A percentile compares a stretch with the other conserved stretches of the same genome.
phyloP scores from a whole-genome alignment of 169 alveolate species.

The Plasmodium chabaudi region DNA sequence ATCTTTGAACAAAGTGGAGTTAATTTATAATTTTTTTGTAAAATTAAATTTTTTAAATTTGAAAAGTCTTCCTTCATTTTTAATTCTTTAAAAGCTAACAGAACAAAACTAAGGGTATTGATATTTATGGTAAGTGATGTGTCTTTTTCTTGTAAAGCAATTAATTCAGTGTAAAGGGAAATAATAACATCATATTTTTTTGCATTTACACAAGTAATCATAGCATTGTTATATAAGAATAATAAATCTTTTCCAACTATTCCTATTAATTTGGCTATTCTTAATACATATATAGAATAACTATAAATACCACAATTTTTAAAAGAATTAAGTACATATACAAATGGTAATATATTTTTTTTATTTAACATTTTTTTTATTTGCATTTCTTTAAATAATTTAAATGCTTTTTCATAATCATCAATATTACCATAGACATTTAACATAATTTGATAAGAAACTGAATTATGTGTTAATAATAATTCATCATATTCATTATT shows the following conservation, averaged over 20 bases:
- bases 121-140: conserved; percentile 29
- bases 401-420: conserved; percentile 67
- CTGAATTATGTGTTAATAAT: conserved; percentile 29
- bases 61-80: conserved; percentile 62
- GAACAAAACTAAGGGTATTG: conserved; percentile 64
- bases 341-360: conserved; percentile 55
- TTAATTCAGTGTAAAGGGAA: conserved; percentile 66
- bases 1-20: conserved; percentile 66
- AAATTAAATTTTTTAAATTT: conserved; percentile 46
- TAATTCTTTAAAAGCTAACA: conserved; percentile 67
- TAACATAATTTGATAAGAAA: conserved; percentile 39
- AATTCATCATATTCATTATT: conserved; percentile 74
- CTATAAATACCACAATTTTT: conserved; percentile 75
- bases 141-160: conserved; percentile 53
- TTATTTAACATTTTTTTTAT: conserved; percentile 51
- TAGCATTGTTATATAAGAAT: conserved; percentile 54
- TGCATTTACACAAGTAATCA: conserved; percentile 37
- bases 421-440: conserved; percentile 43
- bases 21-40: conserved; percentile 71
- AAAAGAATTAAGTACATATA: conserved; percentile 42
- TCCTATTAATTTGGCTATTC: conserved; percentile 43
- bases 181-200: conserved; percentile 68
- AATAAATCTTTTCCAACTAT: conserved; percentile 19
- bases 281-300: conserved; percentile 64
- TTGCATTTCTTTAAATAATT: conserved; percentile 75